phyloP scores from a whole-genome alignment of 257 asterid species.

The Solanum pinnatisectum region DNA sequence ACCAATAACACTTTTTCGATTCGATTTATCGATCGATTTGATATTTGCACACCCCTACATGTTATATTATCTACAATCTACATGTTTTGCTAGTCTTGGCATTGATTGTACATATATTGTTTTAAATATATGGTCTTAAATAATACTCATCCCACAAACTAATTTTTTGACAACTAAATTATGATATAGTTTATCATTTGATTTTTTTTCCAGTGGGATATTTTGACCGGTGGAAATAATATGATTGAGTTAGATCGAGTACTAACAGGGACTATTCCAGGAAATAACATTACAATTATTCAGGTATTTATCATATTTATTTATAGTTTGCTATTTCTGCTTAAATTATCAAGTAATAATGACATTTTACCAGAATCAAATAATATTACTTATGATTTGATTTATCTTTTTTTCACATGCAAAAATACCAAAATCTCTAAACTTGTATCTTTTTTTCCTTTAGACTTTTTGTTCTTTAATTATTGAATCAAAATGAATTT shows the following conservation, averaged over 20 bases:
- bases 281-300: conserved; percentile 42
- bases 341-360: neutral
- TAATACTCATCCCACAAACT: neutral
- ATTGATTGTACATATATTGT: neutral
- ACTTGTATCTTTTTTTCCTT: neutral
- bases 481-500: neutral
- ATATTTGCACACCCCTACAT: neutral
- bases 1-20: neutral
- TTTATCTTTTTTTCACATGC: neutral
- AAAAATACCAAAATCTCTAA: neutral
- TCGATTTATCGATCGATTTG: neutral
- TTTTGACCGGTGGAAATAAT: conserved; percentile 34
- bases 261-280: conserved; percentile 45
- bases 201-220: conserved; percentile 52
- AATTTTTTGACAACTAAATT: neutral
- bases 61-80: neutral
- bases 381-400: neutral
- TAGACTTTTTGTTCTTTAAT: neutral
- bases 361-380: neutral
- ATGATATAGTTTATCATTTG: neutral
- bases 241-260: conserved; percentile 38
- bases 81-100: neutral
- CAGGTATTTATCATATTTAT: conserved; percentile 33
- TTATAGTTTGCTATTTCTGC: neutral
- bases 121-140: neutral